phyloP scores from a whole-genome alignment of 495 filamentous ascomycete species.

The Podospora fimiseda region DNA sequence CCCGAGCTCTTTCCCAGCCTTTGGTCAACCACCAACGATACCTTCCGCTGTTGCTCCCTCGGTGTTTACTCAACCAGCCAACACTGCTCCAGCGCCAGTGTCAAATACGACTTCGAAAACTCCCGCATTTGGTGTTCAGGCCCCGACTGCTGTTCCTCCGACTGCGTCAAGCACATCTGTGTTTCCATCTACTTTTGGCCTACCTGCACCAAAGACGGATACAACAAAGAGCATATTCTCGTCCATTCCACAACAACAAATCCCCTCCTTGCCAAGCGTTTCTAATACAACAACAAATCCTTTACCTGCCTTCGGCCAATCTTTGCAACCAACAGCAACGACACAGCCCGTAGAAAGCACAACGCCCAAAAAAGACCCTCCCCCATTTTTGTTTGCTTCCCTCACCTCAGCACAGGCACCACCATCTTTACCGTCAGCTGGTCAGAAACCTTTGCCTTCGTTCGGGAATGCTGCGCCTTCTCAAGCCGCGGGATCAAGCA shows the following conservation, averaged over 20 bases:
- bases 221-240: slow-evolving; percentile 8
- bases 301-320: background rate
- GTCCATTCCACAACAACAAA: background rate
- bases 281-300: background rate
- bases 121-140: background rate
- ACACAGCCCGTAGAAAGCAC: background rate
- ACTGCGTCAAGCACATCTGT: background rate
- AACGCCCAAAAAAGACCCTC: background rate
- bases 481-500: background rate
- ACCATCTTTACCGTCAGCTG: background rate
- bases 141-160: background rate
- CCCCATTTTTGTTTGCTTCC: background rate
- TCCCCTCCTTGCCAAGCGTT: background rate
- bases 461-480: background rate
- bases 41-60: background rate
- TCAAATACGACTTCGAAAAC: background rate
- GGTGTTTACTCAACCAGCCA: background rate
- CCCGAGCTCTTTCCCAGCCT: background rate
- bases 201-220: background rate
- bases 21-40: background rate
- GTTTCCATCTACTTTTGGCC: background rate
- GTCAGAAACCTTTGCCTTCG: background rate
- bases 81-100: background rate
- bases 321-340: background rate
- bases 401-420: background rate